phyloP scores from a whole-genome alignment of 1,284 basidiomycete genomes.

The Pisolithus thermaeus region DNA sequence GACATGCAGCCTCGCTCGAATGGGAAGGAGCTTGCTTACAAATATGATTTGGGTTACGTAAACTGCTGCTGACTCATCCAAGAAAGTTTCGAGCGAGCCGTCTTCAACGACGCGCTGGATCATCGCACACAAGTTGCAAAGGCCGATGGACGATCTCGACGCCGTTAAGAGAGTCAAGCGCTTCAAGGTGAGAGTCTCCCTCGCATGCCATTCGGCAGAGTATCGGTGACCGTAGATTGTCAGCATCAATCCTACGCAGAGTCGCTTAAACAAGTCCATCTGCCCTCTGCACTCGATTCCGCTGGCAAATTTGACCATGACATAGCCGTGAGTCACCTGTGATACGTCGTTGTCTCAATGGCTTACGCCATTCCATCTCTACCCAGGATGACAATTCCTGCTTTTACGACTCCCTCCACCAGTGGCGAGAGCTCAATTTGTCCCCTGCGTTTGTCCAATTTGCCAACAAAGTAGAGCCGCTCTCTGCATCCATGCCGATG shows the following conservation, averaged over 20 bases:
- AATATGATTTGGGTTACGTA: no score
- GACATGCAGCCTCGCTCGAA: no score
- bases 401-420: constrained; percentile 61
- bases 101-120: no score
- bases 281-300: constrained; percentile 58
- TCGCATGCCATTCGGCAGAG: neutral
- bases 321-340: constrained; percentile 41
- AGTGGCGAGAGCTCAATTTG: constrained; percentile 78
- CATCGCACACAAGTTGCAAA: no score
- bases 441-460: constrained; percentile 72
- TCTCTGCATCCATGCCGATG: constrained; percentile 75
- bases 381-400: constrained; percentile 65
- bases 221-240: neutral
- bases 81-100: no score
- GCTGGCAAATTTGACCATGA: constrained; percentile 51
- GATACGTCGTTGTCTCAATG: neutral
- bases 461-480: constrained; percentile 49
- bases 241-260: constrained; percentile 72
- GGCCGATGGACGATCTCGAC: constrained; percentile 4
- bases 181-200: constrained; percentile 34
- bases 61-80: no score
- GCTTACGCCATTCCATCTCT: neutral
- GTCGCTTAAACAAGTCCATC: constrained; percentile 63
- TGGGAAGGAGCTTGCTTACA: no score
- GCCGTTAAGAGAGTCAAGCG: constrained; percentile 33